phyloP scores from a whole-genome alignment of 2,329 filamentous ascomycete genomes.

The Phialophora macrospora region DNA sequence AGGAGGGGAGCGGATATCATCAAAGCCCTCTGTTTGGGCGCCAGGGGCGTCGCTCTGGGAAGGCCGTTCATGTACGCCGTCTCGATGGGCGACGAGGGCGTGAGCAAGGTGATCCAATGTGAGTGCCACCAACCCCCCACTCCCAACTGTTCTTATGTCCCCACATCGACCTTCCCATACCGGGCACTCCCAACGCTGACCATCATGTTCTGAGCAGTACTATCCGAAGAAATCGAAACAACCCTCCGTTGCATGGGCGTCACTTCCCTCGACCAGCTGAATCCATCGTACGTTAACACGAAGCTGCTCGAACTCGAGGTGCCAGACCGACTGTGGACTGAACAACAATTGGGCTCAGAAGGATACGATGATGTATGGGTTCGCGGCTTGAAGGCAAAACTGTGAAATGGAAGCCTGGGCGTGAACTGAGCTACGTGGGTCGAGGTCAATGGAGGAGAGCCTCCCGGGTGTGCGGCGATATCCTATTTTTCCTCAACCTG shows the following conservation, averaged over 20 bases:
- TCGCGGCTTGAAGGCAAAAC: constrained; percentile 1
- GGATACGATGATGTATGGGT: constrained; percentile 13
- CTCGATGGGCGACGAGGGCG: constrained; percentile 58
- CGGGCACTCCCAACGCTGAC: not conserved
- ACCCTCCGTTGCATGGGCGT: constrained; percentile 55
- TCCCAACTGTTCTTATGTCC: too few species aligned
- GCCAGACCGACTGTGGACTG: constrained; percentile 25
- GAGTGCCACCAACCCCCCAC: constrained; percentile 7
- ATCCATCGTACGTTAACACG: constrained; percentile 52
- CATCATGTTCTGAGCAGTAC: constrained; percentile 17
- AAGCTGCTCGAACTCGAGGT: constrained; percentile 43
- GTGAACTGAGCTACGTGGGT: not conserved
- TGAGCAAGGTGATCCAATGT: constrained; percentile 54
- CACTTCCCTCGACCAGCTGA: constrained; percentile 50
- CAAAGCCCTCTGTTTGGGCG: constrained; percentile 60
- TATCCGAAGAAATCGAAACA: constrained; percentile 53
- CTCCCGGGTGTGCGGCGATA: not conserved
- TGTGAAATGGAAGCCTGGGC: not conserved
- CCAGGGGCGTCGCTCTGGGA: constrained; percentile 59
- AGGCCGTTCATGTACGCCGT: constrained; percentile 59
- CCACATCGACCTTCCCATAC: not conserved
- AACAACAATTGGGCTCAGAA: constrained; percentile 4
- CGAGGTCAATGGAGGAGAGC: not conserved
- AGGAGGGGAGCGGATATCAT: constrained; percentile 60
- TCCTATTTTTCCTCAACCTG: not conserved